These are phyloP conservation scores for Pseudocercospora crystallina DNA, from an alignment of 2,329 filamentous ascomycete species.

Conservation along the genomic window DNA sequence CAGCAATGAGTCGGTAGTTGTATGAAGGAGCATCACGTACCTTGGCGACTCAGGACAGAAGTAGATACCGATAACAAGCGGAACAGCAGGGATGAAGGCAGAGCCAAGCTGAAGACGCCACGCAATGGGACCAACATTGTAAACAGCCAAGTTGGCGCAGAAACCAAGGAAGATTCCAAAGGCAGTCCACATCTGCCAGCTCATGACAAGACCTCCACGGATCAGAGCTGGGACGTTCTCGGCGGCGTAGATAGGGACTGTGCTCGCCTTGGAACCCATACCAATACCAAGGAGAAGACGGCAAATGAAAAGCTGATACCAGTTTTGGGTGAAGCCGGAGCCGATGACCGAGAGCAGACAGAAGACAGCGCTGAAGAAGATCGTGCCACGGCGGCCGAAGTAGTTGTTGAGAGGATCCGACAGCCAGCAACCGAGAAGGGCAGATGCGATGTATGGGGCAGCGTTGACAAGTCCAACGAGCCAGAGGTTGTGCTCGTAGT, in stretches of 20 bases:
- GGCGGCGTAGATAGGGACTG: conserved; percentile 41
- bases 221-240: conserved; percentile 52
- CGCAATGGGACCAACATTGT: conserved; percentile 52
- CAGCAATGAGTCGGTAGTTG: too few relatives aligned
- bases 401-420: conserved; percentile 47
- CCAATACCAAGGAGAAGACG: conserved; percentile 68
- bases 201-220: conserved; percentile 36
- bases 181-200: conserved; percentile 43
- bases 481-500: conserved; percentile 18
- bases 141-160: conserved; percentile 53
- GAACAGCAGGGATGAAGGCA: conserved; percentile 65
- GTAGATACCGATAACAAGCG: conserved; percentile 51
- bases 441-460: conserved; percentile 47
- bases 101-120: conserved; percentile 65
- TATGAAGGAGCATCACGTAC: background rate
- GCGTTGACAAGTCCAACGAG: conserved; percentile 49
- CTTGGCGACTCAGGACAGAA: conserved; percentile 45
- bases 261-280: conserved; percentile 42
- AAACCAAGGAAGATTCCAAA: conserved; percentile 67
- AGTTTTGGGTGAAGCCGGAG: conserved; percentile 65
- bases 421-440: conserved; percentile 45
- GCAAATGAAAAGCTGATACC: conserved; percentile 67
- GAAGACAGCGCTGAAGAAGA: conserved; percentile 39
- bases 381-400: conserved; percentile 37
- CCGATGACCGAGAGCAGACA: conserved; percentile 63